These are phyloP conservation scores for Pseudogymnoascus sp. DNA, from an alignment of 2,329 filamentous ascomycete species.

Conservation along the genomic window DNA sequence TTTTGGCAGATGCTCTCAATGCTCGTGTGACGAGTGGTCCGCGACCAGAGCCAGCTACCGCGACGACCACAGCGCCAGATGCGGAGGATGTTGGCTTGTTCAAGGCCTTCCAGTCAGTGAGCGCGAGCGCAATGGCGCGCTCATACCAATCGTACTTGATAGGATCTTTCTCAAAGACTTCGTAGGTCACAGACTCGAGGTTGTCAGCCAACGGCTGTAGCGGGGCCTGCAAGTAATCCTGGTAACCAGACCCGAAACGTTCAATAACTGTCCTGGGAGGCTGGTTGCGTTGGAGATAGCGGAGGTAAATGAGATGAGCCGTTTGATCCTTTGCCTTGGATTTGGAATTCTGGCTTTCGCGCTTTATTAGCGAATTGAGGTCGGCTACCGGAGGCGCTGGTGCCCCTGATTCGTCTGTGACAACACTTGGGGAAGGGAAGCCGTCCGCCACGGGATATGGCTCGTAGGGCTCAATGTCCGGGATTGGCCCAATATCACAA, in stretches of 20 bases:
- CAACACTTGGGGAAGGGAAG: slow-evolving; percentile 35
- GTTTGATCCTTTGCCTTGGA: slow-evolving; percentile 44
- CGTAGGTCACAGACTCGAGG: slow-evolving; percentile 92
- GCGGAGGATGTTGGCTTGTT: slow-evolving; percentile 66
- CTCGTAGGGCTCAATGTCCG: slow-evolving; percentile 26
- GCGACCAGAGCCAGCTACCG: slow-evolving; percentile 86
- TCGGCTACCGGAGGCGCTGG: slow-evolving; percentile 10
- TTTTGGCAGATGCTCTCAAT: slow-evolving; percentile 66
- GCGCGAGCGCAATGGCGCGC: slow-evolving; percentile 67
- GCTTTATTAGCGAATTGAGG: slow-evolving; percentile 23
- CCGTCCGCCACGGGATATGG: slow-evolving; percentile 22
- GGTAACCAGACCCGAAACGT: slow-evolving; percentile 65
- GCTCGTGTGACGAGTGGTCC: slow-evolving; percentile 87
- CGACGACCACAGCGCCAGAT: slow-evolving; percentile 68
- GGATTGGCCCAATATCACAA: slow-evolving; percentile 49
- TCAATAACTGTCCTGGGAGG: slow-evolving; percentile 55
- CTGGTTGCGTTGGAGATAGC: slow-evolving; percentile 76
- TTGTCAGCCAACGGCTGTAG: slow-evolving; percentile 94
- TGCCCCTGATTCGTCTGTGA: slow-evolving; percentile 26
- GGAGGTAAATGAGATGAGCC: slow-evolving; percentile 70
- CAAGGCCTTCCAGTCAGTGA: slow-evolving; percentile 68
- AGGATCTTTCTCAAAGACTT: slow-evolving; percentile 96
- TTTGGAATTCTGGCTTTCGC: background rate
- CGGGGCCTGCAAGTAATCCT: slow-evolving; percentile 93
- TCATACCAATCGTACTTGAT: slow-evolving; percentile 98